Conservation (phyloP, 306 rosid genomes). For the Fagus crenata region DNA sequence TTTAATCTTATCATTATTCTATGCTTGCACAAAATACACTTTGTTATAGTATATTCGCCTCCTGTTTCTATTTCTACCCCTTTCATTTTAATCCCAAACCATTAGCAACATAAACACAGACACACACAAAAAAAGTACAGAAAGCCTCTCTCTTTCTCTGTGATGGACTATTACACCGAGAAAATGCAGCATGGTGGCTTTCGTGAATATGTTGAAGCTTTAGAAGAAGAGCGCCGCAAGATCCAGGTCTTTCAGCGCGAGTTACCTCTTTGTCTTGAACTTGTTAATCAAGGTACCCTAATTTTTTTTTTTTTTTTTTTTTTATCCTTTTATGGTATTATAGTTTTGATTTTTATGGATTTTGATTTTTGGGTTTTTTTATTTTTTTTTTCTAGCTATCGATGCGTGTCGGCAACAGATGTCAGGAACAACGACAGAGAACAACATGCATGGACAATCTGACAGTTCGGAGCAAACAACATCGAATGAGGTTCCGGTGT, state of each 20-base stretch:
- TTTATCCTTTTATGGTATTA: neutral
- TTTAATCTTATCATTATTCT: neutral
- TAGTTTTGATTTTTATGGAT: neutral
- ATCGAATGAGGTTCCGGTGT: slow-evolving; percentile 51
- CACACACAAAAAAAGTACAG: no score
- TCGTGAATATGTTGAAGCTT: slow-evolving; percentile 53
- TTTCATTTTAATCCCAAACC: no score
- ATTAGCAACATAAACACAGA: no score
- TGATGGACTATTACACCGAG: slow-evolving; percentile 33
- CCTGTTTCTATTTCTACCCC: slow-evolving; percentile 15
- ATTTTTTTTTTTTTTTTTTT: slow-evolving; percentile 11
- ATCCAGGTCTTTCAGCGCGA: slow-evolving; percentile 72
- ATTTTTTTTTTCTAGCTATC: slow-evolving; percentile 45
- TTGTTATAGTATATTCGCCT: slow-evolving; percentile 5
- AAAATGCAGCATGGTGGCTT: slow-evolving; percentile 56
- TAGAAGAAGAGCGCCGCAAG: slow-evolving; percentile 65
- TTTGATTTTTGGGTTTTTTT: neutral
- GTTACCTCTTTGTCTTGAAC: slow-evolving; percentile 81
- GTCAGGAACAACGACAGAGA: slow-evolving; percentile 61
- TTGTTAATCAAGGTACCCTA: slow-evolving; percentile 65
- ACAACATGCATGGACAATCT: slow-evolving; percentile 62
- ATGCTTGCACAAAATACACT: slow-evolving; percentile 30
- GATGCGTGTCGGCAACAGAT: slow-evolving; percentile 60
- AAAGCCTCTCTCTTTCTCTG: neutral
- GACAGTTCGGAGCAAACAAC: slow-evolving; percentile 85